Conservation (phyloP, 2,329 filamentous ascomycete genomes). For the Rutstroemia sp. region DNA sequence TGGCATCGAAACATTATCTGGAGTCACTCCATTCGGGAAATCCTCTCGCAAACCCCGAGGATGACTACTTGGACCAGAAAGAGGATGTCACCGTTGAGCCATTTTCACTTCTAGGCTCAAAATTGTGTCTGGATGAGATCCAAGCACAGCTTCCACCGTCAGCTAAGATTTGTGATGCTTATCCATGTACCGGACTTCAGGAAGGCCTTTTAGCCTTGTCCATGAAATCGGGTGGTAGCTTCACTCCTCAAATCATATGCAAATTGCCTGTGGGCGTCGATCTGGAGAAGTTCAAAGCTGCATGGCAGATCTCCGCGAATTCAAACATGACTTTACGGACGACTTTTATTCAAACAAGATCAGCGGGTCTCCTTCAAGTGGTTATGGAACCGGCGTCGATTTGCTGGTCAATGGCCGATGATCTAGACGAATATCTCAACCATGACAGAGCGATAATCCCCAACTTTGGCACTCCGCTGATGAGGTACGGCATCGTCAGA, state of each 20-base stretch:
- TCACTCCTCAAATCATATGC: slow-evolving; percentile 27
- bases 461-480: slow-evolving; percentile 13
- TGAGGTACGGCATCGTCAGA: not conserved
- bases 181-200: slow-evolving; percentile 32
- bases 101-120: not conserved
- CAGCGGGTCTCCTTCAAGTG: slow-evolving; percentile 11
- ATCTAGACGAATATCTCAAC: not conserved
- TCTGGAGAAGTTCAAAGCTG: slow-evolving; percentile 17
- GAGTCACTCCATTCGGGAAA: not conserved
- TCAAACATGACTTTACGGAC: slow-evolving; percentile 29
- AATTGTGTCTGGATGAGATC: not conserved
- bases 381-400: slow-evolving; percentile 9
- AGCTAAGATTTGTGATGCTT: slow-evolving; percentile 25
- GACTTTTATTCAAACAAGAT: slow-evolving; percentile 19
- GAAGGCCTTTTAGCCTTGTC: slow-evolving; percentile 33
- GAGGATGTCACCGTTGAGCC: not conserved
- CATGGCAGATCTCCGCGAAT: slow-evolving; percentile 24
- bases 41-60: not conserved
- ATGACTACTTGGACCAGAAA: not conserved
- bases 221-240: slow-evolving; percentile 26
- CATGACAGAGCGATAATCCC: not conserved
- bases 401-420: not conserved
- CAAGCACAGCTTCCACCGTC: not conserved
- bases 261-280: slow-evolving; percentile 16
- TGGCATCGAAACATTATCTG: not conserved